Evolutionary conservation across 2,329 filamentous ascomycete species (phyloP).

Genomic region (Pseudogymnoascus pannorum): DNA sequence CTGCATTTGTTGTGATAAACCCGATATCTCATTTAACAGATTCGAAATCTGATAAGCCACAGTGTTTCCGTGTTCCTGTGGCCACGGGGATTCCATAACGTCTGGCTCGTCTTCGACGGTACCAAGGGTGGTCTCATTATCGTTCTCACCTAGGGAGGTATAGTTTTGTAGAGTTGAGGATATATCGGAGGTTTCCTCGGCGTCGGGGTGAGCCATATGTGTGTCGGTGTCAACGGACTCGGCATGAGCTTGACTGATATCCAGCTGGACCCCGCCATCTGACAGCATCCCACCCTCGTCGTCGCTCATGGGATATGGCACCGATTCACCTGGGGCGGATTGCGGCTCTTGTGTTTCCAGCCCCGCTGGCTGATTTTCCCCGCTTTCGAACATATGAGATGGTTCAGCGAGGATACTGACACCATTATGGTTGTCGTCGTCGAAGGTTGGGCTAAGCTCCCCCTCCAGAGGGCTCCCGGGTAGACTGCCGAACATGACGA

Average conservation of each 20-base stretch:
- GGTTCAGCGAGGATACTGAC: neutral
- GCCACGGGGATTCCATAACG: neutral
- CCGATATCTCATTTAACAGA: slow-evolving; percentile 23
- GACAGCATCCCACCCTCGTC: slow-evolving; percentile 1
- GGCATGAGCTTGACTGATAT: slow-evolving; percentile 1
- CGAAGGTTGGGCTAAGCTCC: slow-evolving; percentile 6
- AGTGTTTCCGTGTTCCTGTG: neutral
- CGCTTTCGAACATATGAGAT: slow-evolving; percentile 5
- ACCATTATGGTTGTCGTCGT: slow-evolving; percentile 9
- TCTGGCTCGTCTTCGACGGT: neutral
- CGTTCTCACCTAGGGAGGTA: neutral
- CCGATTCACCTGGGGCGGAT: neutral
- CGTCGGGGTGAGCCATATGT: neutral
- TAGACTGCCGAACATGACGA: neutral
- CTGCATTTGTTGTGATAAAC: slow-evolving; percentile 25
- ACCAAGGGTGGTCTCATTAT: neutral
- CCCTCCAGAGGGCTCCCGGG: neutral
- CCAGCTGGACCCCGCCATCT: neutral
- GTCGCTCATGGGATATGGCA: slow-evolving; percentile 2
- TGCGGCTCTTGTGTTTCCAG: neutral
- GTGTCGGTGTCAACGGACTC: neutral
- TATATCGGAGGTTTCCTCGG: neutral
- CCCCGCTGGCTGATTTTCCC: neutral
- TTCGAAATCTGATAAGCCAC: slow-evolving; percentile 12
- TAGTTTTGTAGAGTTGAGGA: neutral